Percentiles rank a stretch among this genome's conserved stretches.
phyloP scores from a whole-genome alignment of 2,329 filamentous ascomycete species.

The Neofusicoccum sp. region DNA sequence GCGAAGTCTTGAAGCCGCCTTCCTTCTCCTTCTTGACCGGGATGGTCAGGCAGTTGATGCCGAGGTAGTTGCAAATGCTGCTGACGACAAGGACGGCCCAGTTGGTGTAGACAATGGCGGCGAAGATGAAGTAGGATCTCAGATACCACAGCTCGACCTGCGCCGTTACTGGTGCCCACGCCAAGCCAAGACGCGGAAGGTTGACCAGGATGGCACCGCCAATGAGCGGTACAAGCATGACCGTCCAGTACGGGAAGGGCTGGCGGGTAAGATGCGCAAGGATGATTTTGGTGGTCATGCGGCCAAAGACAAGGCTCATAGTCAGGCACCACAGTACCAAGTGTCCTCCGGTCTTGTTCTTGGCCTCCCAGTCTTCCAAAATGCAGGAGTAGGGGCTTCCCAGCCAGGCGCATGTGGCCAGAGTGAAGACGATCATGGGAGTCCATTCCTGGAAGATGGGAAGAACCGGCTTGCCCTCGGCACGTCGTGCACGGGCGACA shows the following conservation, averaged over 20 bases:
- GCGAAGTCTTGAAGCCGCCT: neutral
- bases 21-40: constrained; percentile 37
- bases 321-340: constrained; percentile 89
- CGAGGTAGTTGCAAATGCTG: constrained; percentile 86
- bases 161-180: constrained; percentile 41
- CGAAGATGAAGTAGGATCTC: constrained; percentile 78
- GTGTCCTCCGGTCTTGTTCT: constrained; percentile 57
- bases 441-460: constrained; percentile 93
- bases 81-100: constrained; percentile 92
- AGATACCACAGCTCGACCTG: constrained; percentile 75
- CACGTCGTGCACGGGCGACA: constrained; percentile 72
- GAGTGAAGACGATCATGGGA: constrained; percentile 79
- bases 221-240: constrained; percentile 82
- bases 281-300: constrained; percentile 99
- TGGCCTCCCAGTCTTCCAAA: constrained; percentile 54
- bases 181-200: constrained; percentile 67
- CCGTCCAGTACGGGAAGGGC: constrained; percentile 95
- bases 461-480: constrained; percentile 68
- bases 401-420: constrained; percentile 76
- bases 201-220: constrained; percentile 82
- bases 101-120: constrained; percentile 80
- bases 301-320: constrained; percentile 94
- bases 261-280: constrained; percentile 90
- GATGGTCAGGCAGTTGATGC: constrained; percentile 94
- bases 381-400: constrained; percentile 85